These are phyloP conservation scores for Saururus chinensis DNA, from an alignment of 164 flowering plant species.

Conservation along the genomic window DNA sequence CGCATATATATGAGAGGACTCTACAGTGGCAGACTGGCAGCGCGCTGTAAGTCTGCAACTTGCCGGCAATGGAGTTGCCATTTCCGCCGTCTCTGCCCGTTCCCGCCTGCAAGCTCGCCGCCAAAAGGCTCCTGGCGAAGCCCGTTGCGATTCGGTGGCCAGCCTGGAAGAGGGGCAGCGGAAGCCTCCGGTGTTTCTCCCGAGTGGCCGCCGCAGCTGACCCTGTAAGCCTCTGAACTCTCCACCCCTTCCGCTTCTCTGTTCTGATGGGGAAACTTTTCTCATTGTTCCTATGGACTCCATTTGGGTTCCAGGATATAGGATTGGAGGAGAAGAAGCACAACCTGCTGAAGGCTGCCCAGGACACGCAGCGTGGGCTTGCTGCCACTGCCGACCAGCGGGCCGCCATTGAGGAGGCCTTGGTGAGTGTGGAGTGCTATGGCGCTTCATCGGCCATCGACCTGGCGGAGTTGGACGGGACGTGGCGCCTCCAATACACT, in stretches of 20 bases:
- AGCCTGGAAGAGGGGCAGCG: neutral
- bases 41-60: too few species aligned
- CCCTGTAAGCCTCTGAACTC: constrained; percentile 3
- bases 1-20: neutral
- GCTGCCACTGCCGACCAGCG: constrained; percentile 62
- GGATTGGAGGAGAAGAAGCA: constrained; percentile 56
- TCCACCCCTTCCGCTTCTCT: neutral
- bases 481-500: constrained; percentile 96
- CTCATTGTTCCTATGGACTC: neutral
- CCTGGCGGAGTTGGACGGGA: constrained; percentile 61
- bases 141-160: neutral
- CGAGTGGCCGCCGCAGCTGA: constrained; percentile 2
- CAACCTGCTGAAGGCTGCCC: constrained; percentile 45
- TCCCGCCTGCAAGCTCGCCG: neutral
- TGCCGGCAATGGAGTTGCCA: neutral
- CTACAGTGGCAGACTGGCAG: neutral
- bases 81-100: neutral
- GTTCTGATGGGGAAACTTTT: too few species aligned
- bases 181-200: constrained; percentile 4
- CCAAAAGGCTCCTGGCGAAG: neutral
- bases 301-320: neutral
- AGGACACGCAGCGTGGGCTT: constrained; percentile 77
- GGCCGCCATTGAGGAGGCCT: constrained; percentile 68
- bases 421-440: constrained; percentile 62
- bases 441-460: constrained; percentile 49